phyloP scores from a whole-genome alignment of 805 yeast genomes.

The Wickerhamiella cacticola region DNA sequence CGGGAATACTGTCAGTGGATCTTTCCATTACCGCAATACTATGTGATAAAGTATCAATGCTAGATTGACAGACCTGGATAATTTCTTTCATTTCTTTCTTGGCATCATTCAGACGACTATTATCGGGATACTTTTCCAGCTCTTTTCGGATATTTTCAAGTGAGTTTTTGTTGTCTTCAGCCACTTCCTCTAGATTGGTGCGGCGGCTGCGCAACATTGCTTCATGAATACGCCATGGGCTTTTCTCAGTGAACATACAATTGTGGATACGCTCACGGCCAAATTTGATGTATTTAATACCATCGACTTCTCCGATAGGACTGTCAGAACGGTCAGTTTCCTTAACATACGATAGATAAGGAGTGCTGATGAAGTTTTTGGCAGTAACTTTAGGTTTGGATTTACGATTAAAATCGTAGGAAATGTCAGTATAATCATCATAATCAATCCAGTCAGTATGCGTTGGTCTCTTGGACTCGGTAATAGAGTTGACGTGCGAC shows the following conservation, averaged over 20 bases:
- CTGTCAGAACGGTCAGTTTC: conserved; percentile 41
- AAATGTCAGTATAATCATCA: conserved; percentile 66
- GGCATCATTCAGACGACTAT: not conserved
- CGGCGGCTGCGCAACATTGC: conserved; percentile 23
- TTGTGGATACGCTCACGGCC: conserved; percentile 47
- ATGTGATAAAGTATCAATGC: not conserved
- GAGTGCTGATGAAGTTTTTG: conserved; percentile 53
- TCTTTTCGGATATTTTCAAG: conserved; percentile 23
- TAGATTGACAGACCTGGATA: conserved; percentile 6
- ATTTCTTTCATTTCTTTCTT: conserved; percentile 4
- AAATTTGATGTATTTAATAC: conserved; percentile 33
- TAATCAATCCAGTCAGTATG: conserved; percentile 52
- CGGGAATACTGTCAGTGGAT: not conserved
- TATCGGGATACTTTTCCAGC: not conserved
- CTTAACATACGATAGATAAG: conserved; percentile 56
- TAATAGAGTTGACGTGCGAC: conserved; percentile 16
- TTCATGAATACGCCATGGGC: conserved; percentile 25
- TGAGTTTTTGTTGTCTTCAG: conserved; percentile 26
- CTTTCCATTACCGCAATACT: not conserved
- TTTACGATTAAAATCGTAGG: conserved; percentile 25
- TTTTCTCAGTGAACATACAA: conserved; percentile 37
- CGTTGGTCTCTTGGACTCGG: not conserved
- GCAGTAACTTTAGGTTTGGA: conserved; percentile 35
- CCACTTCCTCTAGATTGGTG: conserved; percentile 25
- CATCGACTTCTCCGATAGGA: conserved; percentile 24